phyloP scores from a whole-genome alignment of 495 filamentous ascomycete genomes.

The Aspergillus affinis region DNA sequence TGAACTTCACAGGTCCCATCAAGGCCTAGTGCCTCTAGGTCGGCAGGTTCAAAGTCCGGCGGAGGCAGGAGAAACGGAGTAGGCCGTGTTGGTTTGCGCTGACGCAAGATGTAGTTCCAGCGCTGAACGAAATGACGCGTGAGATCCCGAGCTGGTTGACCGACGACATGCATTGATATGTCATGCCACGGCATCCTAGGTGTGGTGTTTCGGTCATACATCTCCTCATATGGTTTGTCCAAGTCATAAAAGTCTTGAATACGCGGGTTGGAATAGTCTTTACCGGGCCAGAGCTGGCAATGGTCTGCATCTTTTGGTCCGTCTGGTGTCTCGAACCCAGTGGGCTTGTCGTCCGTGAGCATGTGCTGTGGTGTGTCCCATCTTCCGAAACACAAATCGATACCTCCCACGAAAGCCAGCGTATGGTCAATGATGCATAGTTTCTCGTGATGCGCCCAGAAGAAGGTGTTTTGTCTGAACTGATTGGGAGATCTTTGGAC shows the following conservation, averaged over 20 bases:
- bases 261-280: slow-evolving; percentile 97
- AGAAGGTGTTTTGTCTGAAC: slow-evolving; percentile 98
- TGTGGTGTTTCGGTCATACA: slow-evolving; percentile 89
- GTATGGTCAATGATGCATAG: slow-evolving; percentile 94
- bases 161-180: slow-evolving; percentile 97
- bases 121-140: slow-evolving; percentile 97
- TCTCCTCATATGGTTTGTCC: slow-evolving; percentile 95
- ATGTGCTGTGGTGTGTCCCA: slow-evolving; percentile 96
- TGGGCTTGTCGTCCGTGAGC: slow-evolving; percentile 89
- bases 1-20: slow-evolving; percentile 95
- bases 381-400: slow-evolving; percentile 95
- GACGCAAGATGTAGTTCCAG: slow-evolving; percentile 96
- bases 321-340: slow-evolving; percentile 81
- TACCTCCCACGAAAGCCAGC: slow-evolving; percentile 91
- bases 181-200: slow-evolving; percentile 99
- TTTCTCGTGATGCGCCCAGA: slow-evolving; percentile 99
- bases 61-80: slow-evolving; percentile 93
- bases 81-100: slow-evolving; percentile 88
- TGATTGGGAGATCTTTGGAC: slow-evolving; percentile 96
- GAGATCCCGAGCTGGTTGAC: slow-evolving; percentile 90
- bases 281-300: slow-evolving; percentile 96
- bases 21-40: slow-evolving; percentile 83
- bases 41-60: slow-evolving; percentile 81
- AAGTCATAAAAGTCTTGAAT: slow-evolving; percentile 93
- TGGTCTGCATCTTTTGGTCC: slow-evolving; percentile 85